Percentiles rank a stretch among this genome's conserved stretches.
These are phyloP conservation scores for Pistacia integerrima DNA, from an alignment of 345 rosid species.

Conservation along the genomic window DNA sequence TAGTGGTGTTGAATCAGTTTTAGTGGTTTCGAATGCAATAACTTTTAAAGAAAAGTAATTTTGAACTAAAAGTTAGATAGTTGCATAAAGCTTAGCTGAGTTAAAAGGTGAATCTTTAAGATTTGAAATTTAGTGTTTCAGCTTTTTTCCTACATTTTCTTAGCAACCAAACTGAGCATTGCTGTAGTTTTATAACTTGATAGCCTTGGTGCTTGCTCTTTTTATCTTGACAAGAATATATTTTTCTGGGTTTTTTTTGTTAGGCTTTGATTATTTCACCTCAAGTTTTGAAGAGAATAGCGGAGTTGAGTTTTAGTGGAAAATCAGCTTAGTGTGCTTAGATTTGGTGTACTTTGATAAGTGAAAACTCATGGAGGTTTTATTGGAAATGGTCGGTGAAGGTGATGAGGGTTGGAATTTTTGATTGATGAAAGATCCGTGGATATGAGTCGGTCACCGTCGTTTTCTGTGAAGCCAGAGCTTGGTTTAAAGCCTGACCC, in stretches of 20 bases:
- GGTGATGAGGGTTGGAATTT: conserved; percentile 26
- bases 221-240: not conserved
- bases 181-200: not conserved
- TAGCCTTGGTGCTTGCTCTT: not conserved
- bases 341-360: not conserved
- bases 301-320: conserved; percentile 14
- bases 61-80: not conserved
- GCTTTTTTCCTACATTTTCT: not conserved
- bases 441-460: conserved; percentile 91
- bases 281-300: not conserved
- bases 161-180: not conserved
- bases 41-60: not conserved
- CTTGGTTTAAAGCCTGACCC: conserved; percentile 59
- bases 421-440: conserved; percentile 34
- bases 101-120: not conserved
- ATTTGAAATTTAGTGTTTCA: not conserved
- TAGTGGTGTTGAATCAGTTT: not conserved
- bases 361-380: not conserved
- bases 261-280: conserved; percentile 21
- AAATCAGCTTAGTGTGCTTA: not conserved
- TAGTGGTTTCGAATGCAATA: not conserved
- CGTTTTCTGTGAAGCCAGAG: conserved; percentile 77
- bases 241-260: conserved; percentile 17
- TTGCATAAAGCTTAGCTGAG: not conserved
- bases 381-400: conserved; percentile 18